Percentiles rank a stretch among this genome's conserved stretches.
Evolutionary conservation across 1,139 yeast genomes (phyloP).

Genomic region (Candida sp.): DNA sequence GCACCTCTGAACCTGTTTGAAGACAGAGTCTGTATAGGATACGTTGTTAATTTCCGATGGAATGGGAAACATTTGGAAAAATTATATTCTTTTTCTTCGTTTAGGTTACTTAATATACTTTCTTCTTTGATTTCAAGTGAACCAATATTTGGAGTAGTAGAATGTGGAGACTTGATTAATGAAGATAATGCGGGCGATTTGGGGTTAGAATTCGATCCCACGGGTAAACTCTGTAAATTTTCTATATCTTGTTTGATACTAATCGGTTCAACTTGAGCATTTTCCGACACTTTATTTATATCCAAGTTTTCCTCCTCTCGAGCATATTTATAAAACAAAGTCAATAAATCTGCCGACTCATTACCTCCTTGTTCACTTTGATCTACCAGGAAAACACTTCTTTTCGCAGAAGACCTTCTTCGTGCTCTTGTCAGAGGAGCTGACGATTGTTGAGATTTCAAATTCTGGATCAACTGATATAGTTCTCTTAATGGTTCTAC

Average conservation of each 20-base stretch:
- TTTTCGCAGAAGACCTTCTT: slow-evolving; percentile 22
- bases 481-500: slow-evolving; percentile 52
- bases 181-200: slow-evolving; percentile 1
- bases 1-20: slow-evolving; percentile 33
- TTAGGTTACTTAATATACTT: slow-evolving; percentile 10
- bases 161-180: background rate
- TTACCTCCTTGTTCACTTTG: slow-evolving; percentile 7
- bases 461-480: slow-evolving; percentile 31
- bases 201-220: background rate
- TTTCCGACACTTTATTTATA: slow-evolving; percentile 3
- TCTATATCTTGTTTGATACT: slow-evolving; percentile 9
- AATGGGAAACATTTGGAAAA: slow-evolving; percentile 83
- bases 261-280: slow-evolving; percentile 11
- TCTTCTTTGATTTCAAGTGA: slow-evolving; percentile 1
- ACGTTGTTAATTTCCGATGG: slow-evolving; percentile 65
- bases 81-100: slow-evolving; percentile 55
- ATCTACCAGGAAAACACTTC: slow-evolving; percentile 17
- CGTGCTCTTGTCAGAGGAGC: slow-evolving; percentile 9
- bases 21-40: slow-evolving; percentile 57
- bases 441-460: slow-evolving; percentile 11
- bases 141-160: background rate
- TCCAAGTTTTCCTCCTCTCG: slow-evolving; percentile 27
- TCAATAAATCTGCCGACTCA: slow-evolving; percentile 34
- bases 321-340: slow-evolving; percentile 41
- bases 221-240: background rate